A percentile compares a stretch with the other conserved stretches of the same genome.
phyloP scores from a whole-genome alignment of 768 basidiomycete genomes.

The Boletellus sp. region DNA sequence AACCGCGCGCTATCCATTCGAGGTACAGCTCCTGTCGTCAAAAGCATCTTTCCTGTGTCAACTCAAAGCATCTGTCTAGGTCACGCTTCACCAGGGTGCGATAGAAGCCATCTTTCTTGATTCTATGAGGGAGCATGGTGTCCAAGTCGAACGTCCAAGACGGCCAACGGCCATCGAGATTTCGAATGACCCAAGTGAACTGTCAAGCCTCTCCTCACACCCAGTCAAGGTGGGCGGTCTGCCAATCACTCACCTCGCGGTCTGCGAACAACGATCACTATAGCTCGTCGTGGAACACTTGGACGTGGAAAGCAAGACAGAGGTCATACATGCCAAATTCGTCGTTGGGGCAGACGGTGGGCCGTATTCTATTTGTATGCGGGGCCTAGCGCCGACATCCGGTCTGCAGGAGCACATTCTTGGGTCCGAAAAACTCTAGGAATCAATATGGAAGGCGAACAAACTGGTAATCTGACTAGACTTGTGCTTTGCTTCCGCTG shows the following conservation, averaged over 20 bases:
- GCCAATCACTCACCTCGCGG: not conserved
- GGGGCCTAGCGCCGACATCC: not conserved
- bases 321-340: conserved; percentile 32
- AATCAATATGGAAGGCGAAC: conserved; percentile 46
- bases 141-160: conserved; percentile 36
- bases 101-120: conserved; percentile 43
- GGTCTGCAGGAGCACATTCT: conserved; percentile 38
- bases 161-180: conserved; percentile 31
- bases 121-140: conserved; percentile 31
- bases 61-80: conserved; percentile 12
- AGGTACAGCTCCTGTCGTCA: conserved; percentile 37
- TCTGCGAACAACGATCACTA: not conserved
- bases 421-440: conserved; percentile 45
- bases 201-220: conserved; percentile 31
- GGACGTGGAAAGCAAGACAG: conserved; percentile 28
- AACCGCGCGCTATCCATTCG: conserved; percentile 68
- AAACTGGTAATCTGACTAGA: conserved; percentile 32
- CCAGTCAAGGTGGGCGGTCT: conserved; percentile 27
- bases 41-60: not conserved
- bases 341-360: conserved; percentile 36
- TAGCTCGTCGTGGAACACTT: conserved; percentile 25
- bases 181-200: conserved; percentile 35
- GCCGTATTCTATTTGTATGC: not conserved
- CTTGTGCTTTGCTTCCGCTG: not conserved
- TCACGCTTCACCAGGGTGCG: conserved; percentile 39